Percentiles rank a stretch among this genome's conserved stretches.
Conservation (phyloP, 2,329 filamentous ascomycete genomes). For the Aspergillus unguis region DNA sequence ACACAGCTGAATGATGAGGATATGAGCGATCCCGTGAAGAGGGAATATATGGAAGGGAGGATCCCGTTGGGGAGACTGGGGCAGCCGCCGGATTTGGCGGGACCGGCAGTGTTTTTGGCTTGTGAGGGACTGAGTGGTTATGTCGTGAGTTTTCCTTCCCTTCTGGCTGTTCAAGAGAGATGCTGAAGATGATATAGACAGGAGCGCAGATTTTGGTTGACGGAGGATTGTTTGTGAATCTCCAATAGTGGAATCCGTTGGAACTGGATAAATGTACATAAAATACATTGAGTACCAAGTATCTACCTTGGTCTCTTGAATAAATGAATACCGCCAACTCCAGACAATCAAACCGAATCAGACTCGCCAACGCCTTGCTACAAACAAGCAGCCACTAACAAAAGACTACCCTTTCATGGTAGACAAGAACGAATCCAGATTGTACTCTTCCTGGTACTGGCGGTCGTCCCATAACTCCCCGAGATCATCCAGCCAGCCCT, state of each 20-base stretch:
- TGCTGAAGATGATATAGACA: slow-evolving; percentile 44
- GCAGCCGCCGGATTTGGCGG: slow-evolving; percentile 68
- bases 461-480: slow-evolving; percentile 96
- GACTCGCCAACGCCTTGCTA: slow-evolving; percentile 5
- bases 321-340: slow-evolving; percentile 1
- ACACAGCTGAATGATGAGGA: slow-evolving; percentile 85
- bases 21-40: slow-evolving; percentile 68
- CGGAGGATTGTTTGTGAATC: slow-evolving; percentile 83
- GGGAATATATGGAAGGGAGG: slow-evolving; percentile 72
- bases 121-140: slow-evolving; percentile 75
- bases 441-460: slow-evolving; percentile 97
- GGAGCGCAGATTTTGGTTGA: slow-evolving; percentile 83
- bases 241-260: slow-evolving; percentile 55
- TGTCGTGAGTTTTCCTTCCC: slow-evolving; percentile 48
- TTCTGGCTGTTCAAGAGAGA: not conserved
- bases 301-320: slow-evolving; percentile 4
- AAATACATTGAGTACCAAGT: slow-evolving; percentile 8
- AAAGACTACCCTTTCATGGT: slow-evolving; percentile 66
- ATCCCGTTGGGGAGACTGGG: slow-evolving; percentile 78
- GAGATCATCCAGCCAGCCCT: slow-evolving; percentile 90
- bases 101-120: slow-evolving; percentile 80
- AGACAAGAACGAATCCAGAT: slow-evolving; percentile 90
- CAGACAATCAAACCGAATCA: not conserved
- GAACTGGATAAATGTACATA: slow-evolving; percentile 6
- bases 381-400: not conserved